Evolutionary conservation across 352 stramenopile genomes (phyloP).

Genomic region (Pythium monospermum): DNA sequence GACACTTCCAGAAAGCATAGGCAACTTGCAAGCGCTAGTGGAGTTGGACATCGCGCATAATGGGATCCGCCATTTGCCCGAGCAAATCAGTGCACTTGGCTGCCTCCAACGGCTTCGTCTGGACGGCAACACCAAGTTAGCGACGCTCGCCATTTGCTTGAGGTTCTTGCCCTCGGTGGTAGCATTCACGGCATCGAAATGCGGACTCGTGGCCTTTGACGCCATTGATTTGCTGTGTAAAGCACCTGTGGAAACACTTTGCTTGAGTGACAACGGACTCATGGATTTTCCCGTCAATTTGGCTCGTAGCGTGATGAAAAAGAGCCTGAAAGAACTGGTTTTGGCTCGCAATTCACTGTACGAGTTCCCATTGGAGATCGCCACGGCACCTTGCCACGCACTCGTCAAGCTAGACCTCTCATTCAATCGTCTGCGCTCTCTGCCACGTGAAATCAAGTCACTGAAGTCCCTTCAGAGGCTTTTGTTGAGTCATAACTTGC

Average conservation of each 20-base stretch:
- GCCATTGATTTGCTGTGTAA: conserved; percentile 38
- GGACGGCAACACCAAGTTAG: conserved; percentile 39
- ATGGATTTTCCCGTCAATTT: conserved; percentile 37
- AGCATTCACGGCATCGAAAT: conserved; percentile 30
- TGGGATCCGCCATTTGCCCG: conserved; percentile 34
- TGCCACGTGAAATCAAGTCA: conserved; percentile 37
- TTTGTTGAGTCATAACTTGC: conserved; percentile 35
- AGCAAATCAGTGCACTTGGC: conserved; percentile 27
- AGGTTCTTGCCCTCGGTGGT: conserved; percentile 26
- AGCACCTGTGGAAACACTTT: conserved; percentile 33
- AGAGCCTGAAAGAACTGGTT: conserved; percentile 39
- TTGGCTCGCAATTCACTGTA: conserved; percentile 32
- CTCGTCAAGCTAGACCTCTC: conserved; percentile 43
- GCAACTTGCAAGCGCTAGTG: conserved; percentile 34
- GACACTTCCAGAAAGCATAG: conserved; percentile 34
- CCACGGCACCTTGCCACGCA: conserved; percentile 23
- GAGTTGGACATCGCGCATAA: conserved; percentile 38
- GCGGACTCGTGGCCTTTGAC: conserved; percentile 40
- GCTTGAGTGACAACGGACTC: conserved; percentile 37
- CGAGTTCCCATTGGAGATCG: conserved; percentile 35
- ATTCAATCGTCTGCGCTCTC: conserved; percentile 30
- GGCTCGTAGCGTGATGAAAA: conserved; percentile 33
- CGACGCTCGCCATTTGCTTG: conserved; percentile 33
- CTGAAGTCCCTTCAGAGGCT: conserved; percentile 35
- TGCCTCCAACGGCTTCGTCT: conserved; percentile 20